Base-by-base conservation (phyloP, 2,329 filamentous ascomycete species). In the Ceratocystis harringtonii region DNA sequence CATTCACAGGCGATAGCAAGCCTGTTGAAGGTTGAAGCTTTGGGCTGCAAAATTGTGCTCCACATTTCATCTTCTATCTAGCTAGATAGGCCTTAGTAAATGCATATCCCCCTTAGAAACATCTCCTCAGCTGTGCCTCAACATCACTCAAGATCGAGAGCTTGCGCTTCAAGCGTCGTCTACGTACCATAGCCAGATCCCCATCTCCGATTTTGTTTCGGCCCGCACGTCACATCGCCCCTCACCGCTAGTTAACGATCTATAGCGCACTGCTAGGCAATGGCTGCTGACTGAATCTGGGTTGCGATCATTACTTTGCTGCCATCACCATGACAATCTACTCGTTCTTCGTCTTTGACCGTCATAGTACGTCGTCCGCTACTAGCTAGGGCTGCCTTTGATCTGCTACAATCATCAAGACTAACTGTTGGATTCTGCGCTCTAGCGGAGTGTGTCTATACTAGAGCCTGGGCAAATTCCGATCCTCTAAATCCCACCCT, bases 311-410 rank as follows among this genome's bases (percentile, higher is more conserved):
- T 52, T 61, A 30, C 45, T 30, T 63, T 52, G 62, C 17, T 45
- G 41, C 44, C 61, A 60, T 62, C 44, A 57, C 71, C 73, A 97
- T 99, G 94, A 86, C 88, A 68, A 89, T 97, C 76, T 97, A 95
- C 78, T 92, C 91, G 68, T 96, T 99, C 78, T 96, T 96, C 81
- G 96, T 99, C 74, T 99, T 99, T 75, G 94, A 99, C 78, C 88
- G 94, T 70, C 94, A 99, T 77, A 96, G 94, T 96, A 81, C 73
- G 83, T 72, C 12, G 61, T 5, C 45, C 60, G 44, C 44, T 48
- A 48, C 41, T 43, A 52, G 41, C n/a, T 17, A 45, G 15, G 4
- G 19, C 25, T 10, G 55, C 28, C 5, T 5, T 22, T 12, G 66
- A 65, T 61, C 64, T 68, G 69, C 65, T 64, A 19, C 62, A 65